Percentiles rank a stretch among this genome's conserved stretches.
These are phyloP conservation scores for Apiotrichum laibachii DNA, from an alignment of 1,284 basidiomycete genomes.

Conservation along the genomic window DNA sequence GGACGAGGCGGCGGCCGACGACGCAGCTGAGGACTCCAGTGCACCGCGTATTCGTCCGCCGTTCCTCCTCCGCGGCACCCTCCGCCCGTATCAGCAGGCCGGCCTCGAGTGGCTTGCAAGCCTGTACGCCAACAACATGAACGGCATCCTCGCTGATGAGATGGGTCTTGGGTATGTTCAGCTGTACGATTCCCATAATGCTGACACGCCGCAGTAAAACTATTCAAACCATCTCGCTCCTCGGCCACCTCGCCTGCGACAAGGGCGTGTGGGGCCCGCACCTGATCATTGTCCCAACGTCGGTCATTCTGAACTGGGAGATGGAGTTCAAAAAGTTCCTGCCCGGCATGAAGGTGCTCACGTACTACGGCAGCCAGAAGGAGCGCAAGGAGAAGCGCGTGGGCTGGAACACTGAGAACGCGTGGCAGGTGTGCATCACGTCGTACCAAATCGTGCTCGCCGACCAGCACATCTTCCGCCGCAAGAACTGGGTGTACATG, in stretches of 20 bases:
- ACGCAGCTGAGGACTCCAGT: slow-evolving; percentile 56
- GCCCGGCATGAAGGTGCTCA: slow-evolving; percentile 86
- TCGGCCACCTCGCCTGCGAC: slow-evolving; percentile 91
- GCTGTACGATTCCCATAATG: background rate
- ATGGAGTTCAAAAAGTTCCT: slow-evolving; percentile 99
- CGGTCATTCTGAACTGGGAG: slow-evolving; percentile 95
- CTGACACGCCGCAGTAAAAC: slow-evolving; percentile 68
- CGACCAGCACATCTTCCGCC: slow-evolving; percentile 90
- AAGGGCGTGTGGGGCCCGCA: slow-evolving; percentile 96
- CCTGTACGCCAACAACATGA: slow-evolving; percentile 79
- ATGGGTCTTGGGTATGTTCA: slow-evolving; percentile 81
- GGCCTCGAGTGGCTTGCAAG: slow-evolving; percentile 94
- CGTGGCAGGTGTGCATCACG: slow-evolving; percentile 95
- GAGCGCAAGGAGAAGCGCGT: slow-evolving; percentile 88
- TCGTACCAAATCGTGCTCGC: slow-evolving; percentile 90
- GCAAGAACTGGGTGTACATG: slow-evolving; percentile 95
- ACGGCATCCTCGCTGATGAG: slow-evolving; percentile 79
- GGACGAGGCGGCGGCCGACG: slow-evolving; percentile 47
- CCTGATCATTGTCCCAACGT: slow-evolving; percentile 91
- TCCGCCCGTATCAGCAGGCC: slow-evolving; percentile 91
- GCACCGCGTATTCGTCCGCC: slow-evolving; percentile 66
- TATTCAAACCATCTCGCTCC: slow-evolving; percentile 88
- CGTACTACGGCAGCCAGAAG: slow-evolving; percentile 88
- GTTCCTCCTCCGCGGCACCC: slow-evolving; percentile 75
- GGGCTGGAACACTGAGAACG: slow-evolving; percentile 89